Conservation (phyloP, 192 early-diverging fungal species). For the Coemansia sp. region DNA sequence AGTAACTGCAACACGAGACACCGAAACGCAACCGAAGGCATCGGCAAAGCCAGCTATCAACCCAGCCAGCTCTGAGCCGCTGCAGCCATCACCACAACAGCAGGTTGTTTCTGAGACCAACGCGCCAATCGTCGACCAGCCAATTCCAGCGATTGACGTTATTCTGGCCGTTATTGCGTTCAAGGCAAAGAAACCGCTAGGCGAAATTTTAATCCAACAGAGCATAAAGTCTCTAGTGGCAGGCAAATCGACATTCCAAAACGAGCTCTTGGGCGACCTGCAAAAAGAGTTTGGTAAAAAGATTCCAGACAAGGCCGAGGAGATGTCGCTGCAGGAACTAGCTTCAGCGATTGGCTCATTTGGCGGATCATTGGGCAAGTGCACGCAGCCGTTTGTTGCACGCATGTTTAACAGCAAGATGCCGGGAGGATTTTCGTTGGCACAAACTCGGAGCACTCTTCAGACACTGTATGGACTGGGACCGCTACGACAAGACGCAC, state of each 20-base stretch:
- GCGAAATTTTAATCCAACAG: constrained; percentile 70
- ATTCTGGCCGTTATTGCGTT: constrained; percentile 78
- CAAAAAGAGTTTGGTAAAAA: constrained; percentile 86
- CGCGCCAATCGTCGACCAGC: constrained; percentile 59
- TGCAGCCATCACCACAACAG: background rate
- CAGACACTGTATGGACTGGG: constrained; percentile 75
- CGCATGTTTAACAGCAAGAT: constrained; percentile 86
- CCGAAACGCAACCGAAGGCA: background rate
- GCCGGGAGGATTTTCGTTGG: constrained; percentile 88
- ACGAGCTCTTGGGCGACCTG: constrained; percentile 93
- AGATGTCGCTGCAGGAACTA: constrained; percentile 76
- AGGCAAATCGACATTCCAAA: constrained; percentile 83
- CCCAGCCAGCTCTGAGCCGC: background rate
- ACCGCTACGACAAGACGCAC: constrained; percentile 70
- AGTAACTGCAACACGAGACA: background rate
- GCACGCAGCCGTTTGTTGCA: constrained; percentile 67
- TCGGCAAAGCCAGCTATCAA: background rate
- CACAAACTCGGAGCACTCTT: constrained; percentile 68
- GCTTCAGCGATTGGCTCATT: constrained; percentile 58
- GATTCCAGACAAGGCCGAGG: constrained; percentile 89
- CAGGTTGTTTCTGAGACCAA: too few species aligned
- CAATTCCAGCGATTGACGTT: constrained; percentile 73
- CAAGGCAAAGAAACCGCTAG: constrained; percentile 82
- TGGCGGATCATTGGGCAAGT: constrained; percentile 78
- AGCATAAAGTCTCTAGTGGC: constrained; percentile 76